Conservation (phyloP, 192 early-diverging fungal species). For the Podila epigama region DNA sequence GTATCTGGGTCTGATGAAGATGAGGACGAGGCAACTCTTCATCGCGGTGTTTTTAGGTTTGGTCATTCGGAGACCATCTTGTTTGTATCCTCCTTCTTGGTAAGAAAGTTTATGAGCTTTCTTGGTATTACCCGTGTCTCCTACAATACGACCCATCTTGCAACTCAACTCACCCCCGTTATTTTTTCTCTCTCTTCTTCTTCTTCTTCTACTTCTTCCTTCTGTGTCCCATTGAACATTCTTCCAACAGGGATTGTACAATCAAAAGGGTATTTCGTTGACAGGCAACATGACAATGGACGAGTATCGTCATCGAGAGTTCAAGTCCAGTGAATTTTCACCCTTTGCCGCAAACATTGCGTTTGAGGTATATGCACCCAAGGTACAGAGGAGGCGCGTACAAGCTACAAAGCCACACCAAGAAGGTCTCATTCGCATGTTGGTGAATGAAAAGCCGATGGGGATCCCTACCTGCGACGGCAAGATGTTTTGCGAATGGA, state of each 20-base stretch:
- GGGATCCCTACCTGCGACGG: slow-evolving; percentile 21
- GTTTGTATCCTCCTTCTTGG: slow-evolving; percentile 37
- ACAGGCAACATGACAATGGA: slow-evolving; percentile 27
- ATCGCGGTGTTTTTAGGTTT: slow-evolving; percentile 31
- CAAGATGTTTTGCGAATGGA: slow-evolving; percentile 35
- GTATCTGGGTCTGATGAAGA: slow-evolving; percentile 7
- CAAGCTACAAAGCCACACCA: too few relatives aligned
- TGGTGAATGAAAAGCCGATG: slow-evolving; percentile 36
- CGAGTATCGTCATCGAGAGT: slow-evolving; percentile 19
- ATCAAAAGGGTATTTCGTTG: slow-evolving; percentile 13
- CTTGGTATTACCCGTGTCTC: not conserved
- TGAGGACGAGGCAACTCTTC: not conserved
- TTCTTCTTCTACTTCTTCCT: not conserved
- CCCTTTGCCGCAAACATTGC: slow-evolving; percentile 38
- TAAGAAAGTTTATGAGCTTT: too few relatives aligned
- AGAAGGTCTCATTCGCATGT: slow-evolving; percentile 27
- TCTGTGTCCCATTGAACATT: not conserved
- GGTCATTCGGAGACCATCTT: slow-evolving; percentile 41
- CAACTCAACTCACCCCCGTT: not conserved
- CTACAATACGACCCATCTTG: too few relatives aligned
- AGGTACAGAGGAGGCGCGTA: too few relatives aligned
- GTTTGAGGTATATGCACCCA: slow-evolving; percentile 32
- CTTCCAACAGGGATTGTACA: slow-evolving; percentile 15
- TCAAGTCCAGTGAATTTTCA: slow-evolving; percentile 18
- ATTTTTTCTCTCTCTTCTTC: not conserved